Percentiles rank a stretch among this genome's conserved stretches.
These are phyloP conservation scores for Candida khao-thaluensis DNA, from an alignment of 805 yeast species.

Conservation along the genomic window DNA sequence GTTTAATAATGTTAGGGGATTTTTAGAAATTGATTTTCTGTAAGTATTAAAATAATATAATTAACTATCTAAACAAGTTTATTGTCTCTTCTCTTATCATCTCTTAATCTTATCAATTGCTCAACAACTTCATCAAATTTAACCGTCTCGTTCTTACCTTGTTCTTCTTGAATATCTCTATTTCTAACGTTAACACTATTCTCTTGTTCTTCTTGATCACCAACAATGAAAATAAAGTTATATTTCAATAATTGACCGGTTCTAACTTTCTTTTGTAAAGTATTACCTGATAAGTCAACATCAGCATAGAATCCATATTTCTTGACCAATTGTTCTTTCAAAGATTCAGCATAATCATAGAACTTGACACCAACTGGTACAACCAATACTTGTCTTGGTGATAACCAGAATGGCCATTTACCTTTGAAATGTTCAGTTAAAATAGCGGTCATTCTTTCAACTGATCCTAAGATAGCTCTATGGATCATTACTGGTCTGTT, in stretches of 20 bases:
- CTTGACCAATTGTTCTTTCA: slow-evolving; percentile 63
- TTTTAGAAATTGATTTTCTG: not conserved
- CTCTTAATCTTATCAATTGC: slow-evolving; percentile 67
- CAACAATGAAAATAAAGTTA: slow-evolving; percentile 95
- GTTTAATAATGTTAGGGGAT: not conserved
- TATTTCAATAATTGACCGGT: slow-evolving; percentile 92
- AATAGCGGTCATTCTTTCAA: slow-evolving; percentile 98
- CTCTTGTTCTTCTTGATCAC: slow-evolving; percentile 85
- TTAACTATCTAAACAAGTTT: slow-evolving; percentile 22
- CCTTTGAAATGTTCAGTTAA: slow-evolving; percentile 98
- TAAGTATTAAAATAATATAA: not conserved
- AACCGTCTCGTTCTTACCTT: slow-evolving; percentile 86
- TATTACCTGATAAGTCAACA: slow-evolving; percentile 90
- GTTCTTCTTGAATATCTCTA: slow-evolving; percentile 91
- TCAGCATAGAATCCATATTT: slow-evolving; percentile 85
- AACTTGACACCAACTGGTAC: slow-evolving; percentile 96
- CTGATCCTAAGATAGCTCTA: slow-evolving; percentile 97
- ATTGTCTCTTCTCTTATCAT: slow-evolving; percentile 74
- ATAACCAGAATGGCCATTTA: slow-evolving; percentile 99
- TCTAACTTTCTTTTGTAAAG: slow-evolving; percentile 97
- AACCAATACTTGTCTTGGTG: slow-evolving; percentile 97
- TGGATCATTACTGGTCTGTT: slow-evolving; percentile 98
- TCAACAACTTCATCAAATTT: slow-evolving; percentile 67
- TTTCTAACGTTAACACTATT: slow-evolving; percentile 90
- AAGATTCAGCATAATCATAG: slow-evolving; percentile 83